These are phyloP conservation scores for Magnaporthales sp. DNA, from an alignment of 2,329 filamentous ascomycete genomes.

Conservation along the genomic window DNA sequence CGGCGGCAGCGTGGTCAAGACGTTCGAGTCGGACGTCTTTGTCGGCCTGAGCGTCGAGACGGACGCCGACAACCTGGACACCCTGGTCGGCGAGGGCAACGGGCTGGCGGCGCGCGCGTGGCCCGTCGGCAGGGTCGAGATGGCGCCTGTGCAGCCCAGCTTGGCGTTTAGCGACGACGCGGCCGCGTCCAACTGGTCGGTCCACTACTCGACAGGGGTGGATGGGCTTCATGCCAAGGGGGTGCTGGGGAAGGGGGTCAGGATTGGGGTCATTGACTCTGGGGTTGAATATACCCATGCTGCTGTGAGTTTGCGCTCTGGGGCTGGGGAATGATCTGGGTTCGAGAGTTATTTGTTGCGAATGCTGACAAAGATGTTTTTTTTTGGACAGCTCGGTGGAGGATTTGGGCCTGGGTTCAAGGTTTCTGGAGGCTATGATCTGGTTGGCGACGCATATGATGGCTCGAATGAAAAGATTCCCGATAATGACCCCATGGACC, in stretches of 20 bases:
- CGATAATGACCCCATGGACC: conserved; percentile 16
- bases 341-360: background rate
- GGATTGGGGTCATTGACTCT: conserved; percentile 14
- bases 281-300: conserved; percentile 14
- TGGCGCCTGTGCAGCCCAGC: conserved; percentile 9
- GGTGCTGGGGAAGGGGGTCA: conserved; percentile 11
- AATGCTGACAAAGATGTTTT: background rate
- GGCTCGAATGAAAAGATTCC: conserved; percentile 6
- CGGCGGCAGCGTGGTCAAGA: conserved; percentile 3
- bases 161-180: conserved; percentile 12
- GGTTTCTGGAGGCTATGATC: conserved; percentile 15
- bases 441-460: conserved; percentile 12
- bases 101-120: conserved; percentile 13
- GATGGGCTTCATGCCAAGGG: conserved; percentile 13
- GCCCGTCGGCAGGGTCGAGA: conserved; percentile 13
- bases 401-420: conserved; percentile 15
- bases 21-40: conserved; percentile 3
- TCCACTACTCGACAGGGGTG: conserved; percentile 14
- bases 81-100: conserved; percentile 8
- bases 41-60: conserved; percentile 6
- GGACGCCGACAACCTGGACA: conserved; percentile 12
- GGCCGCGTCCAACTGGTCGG: conserved; percentile 11
- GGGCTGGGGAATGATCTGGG: too few relatives aligned
- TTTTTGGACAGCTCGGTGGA: conserved; percentile 17
- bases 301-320: conserved; percentile 8